Percentiles rank a stretch among this genome's conserved stretches.
Conservation (phyloP, 2,329 filamentous ascomycete species). For the Epichloe gansuensis region DNA sequence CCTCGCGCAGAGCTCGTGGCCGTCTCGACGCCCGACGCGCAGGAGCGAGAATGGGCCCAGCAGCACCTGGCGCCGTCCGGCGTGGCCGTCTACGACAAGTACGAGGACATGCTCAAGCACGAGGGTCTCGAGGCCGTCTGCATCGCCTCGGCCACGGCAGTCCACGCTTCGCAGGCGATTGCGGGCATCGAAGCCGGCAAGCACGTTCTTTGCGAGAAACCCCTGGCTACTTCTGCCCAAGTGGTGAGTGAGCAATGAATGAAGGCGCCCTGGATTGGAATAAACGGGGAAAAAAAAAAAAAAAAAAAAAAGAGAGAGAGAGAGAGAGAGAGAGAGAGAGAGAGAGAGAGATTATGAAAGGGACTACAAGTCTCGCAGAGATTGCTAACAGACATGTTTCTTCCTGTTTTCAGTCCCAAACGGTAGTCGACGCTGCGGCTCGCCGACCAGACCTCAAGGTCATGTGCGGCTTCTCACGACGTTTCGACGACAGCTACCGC, state of each 20-base stretch:
- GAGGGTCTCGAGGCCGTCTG: conserved; percentile 28
- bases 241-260: conserved; percentile 29
- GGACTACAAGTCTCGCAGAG: neutral
- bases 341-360: neutral
- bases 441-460: conserved; percentile 49
- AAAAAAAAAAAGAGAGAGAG: neutral
- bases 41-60: conserved; percentile 32
- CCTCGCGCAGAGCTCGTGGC: conserved; percentile 35
- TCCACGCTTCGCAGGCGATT: conserved; percentile 45
- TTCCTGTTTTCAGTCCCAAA: conserved; percentile 32
- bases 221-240: conserved; percentile 43
- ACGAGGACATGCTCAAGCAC: conserved; percentile 32
- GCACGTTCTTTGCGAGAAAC: conserved; percentile 50
- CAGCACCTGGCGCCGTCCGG: conserved; percentile 30
- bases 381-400: neutral
- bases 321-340: too few relatives aligned
- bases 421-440: conserved; percentile 42
- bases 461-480: conserved; percentile 25
- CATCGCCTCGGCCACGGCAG: conserved; percentile 31
- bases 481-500: conserved; percentile 53
- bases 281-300: too few relatives aligned
- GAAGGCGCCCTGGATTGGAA: too few relatives aligned
- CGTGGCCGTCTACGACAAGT: conserved; percentile 32
- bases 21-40: conserved; percentile 32
- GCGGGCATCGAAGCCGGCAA: conserved; percentile 39